Evolutionary conservation across 768 basidiomycete genomes (phyloP).

Genomic region (Tulasnella sp.): DNA sequence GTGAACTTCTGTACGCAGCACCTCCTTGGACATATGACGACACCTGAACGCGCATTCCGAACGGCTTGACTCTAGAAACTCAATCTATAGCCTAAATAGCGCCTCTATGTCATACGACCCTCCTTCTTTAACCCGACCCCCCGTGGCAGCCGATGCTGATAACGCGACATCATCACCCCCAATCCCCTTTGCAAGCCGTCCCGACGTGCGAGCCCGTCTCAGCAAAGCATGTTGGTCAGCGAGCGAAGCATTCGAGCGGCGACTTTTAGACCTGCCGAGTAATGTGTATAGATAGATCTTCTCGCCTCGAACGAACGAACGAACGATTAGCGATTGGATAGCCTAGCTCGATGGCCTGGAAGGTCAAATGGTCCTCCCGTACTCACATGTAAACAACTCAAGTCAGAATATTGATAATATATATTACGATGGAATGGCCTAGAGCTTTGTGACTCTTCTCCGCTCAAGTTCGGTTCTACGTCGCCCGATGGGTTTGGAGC

Average conservation of each 20-base stretch:
- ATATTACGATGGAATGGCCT: not conserved
- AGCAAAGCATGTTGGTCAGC: not conserved
- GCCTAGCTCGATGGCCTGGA: not conserved
- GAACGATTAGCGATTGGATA: not conserved
- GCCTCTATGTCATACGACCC: not conserved
- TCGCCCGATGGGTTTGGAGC: not conserved
- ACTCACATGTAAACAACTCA: not conserved
- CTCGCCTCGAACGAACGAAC: not conserved
- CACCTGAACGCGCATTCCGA: not conserved
- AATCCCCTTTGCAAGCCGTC: not conserved
- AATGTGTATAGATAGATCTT: not conserved
- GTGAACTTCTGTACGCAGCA: not conserved
- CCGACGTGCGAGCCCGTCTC: not conserved
- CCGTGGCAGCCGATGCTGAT: not conserved
- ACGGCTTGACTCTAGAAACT: not conserved
- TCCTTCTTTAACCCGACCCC: not conserved
- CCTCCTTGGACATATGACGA: not conserved
- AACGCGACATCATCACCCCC: not conserved
- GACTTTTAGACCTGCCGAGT: not conserved
- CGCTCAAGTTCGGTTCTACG: not conserved
- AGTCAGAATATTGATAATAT: not conserved
- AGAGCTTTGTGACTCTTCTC: not conserved
- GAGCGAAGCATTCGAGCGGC: not conserved
- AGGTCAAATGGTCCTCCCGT: not conserved
- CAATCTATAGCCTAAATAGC: not conserved